A percentile compares a stretch with the other conserved stretches of the same genome.
These are phyloP conservation scores for Musa schizocarpa DNA, from an alignment of 176 grass and related monocot species.

Conservation along the genomic window DNA sequence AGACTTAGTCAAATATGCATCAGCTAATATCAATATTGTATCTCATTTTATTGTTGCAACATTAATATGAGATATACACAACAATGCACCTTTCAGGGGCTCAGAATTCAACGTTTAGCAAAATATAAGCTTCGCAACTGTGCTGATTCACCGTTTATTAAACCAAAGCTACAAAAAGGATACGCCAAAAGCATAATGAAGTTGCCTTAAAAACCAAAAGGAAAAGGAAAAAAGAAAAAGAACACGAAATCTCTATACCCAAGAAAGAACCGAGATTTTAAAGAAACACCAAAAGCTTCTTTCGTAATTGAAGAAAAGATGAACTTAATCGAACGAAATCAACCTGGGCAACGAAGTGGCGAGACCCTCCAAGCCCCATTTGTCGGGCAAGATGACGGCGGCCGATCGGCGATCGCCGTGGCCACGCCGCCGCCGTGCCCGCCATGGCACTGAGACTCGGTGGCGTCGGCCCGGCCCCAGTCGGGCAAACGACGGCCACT, in stretches of 20 bases:
- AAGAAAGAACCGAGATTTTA: not conserved
- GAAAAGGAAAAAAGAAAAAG: too few species aligned
- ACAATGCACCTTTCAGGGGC: too few species aligned
- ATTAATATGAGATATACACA: too few species aligned
- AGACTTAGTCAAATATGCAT: too few species aligned
- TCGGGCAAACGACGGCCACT: constrained; percentile 54
- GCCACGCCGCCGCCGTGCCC: not conserved
- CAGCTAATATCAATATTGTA: too few species aligned
- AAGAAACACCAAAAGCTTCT: not conserved
- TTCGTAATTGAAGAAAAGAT: not conserved
- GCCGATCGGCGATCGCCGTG: constrained; percentile 3
- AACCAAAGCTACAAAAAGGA: not conserved
- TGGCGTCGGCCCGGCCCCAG: constrained; percentile 24
- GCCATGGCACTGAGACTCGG: not conserved
- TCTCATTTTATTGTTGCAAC: too few species aligned
- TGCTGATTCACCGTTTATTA: not conserved
- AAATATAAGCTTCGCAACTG: not conserved
- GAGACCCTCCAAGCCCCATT: not conserved
- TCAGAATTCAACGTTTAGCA: too few species aligned
- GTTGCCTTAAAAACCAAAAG: too few species aligned
- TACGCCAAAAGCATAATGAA: not conserved
- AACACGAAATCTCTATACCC: too few species aligned
- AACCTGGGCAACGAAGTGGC: not conserved
- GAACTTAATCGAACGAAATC: not conserved
- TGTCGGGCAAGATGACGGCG: constrained; percentile 23